phyloP scores from a whole-genome alignment of 2,329 filamentous ascomycete genomes.

The Talaromyces sp. region DNA sequence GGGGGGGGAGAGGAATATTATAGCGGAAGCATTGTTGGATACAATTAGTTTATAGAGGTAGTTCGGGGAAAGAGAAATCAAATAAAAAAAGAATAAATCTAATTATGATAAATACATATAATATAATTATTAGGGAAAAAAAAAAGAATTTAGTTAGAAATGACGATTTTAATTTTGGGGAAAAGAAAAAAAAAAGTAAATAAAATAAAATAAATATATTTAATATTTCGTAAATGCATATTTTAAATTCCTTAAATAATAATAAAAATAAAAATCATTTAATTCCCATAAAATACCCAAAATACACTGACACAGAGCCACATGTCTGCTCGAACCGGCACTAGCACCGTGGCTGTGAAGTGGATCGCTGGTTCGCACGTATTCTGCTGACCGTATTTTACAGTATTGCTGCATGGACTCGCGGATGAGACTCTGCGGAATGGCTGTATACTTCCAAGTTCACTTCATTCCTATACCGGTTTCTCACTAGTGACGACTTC shows the following conservation, averaged over 20 bases:
- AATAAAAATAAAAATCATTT: too few relatives aligned
- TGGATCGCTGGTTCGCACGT: neutral
- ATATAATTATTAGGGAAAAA: constrained; percentile 1
- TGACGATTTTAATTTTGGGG: constrained; percentile 1
- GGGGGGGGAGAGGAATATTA: constrained; percentile 1
- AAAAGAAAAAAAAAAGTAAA: neutral
- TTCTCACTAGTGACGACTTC: neutral
- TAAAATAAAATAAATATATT: too few relatives aligned
- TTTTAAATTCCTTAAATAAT: too few relatives aligned
- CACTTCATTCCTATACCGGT: too few relatives aligned
- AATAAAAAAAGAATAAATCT: constrained; percentile 10
- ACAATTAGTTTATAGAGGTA: constrained; percentile 11
- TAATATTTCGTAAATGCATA: too few relatives aligned
- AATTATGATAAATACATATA: constrained; percentile 6
- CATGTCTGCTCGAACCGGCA: neutral
- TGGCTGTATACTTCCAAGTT: too few relatives aligned
- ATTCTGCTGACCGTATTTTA: too few relatives aligned
- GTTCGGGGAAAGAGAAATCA: constrained; percentile 10
- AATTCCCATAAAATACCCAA: too few relatives aligned
- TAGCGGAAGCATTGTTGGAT: constrained; percentile 5
- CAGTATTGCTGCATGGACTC: too few relatives aligned
- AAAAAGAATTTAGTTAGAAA: constrained; percentile 7
- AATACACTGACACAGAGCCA: neutral
- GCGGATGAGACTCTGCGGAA: too few relatives aligned
- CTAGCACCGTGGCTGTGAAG: neutral